Evolutionary conservation across 2,329 filamentous ascomycete species (phyloP).

Genomic region (Aureobasidium lini): DNA sequence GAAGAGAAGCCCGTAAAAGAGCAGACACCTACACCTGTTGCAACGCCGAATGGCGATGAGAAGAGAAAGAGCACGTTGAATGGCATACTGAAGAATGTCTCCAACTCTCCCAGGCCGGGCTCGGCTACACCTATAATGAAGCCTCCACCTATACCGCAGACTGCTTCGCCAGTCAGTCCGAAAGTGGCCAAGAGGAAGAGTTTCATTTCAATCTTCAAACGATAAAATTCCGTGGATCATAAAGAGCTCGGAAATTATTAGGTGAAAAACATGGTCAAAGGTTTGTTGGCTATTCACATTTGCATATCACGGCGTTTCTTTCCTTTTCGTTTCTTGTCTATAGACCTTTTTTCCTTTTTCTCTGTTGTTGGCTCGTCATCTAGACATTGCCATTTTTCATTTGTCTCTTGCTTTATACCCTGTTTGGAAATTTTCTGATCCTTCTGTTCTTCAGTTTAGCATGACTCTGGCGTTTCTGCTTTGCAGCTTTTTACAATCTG

Average conservation of each 20-base stretch:
- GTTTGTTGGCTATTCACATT: neutral
- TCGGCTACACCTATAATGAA: conserved; percentile 16
- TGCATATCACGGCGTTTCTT: conserved; percentile 1
- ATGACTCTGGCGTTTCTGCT: too few species aligned
- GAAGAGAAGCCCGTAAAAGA: neutral
- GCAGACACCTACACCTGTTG: neutral
- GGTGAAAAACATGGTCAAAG: neutral
- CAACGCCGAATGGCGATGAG: neutral
- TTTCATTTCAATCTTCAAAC: conserved; percentile 37
- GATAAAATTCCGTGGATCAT: neutral
- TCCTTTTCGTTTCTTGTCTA: neutral
- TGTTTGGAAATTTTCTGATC: too few species aligned
- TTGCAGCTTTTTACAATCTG: too few species aligned
- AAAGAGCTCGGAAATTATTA: conserved; percentile 5
- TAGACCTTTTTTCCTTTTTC: neutral
- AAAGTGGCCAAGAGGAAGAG: conserved; percentile 41
- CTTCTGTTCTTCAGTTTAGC: too few species aligned
- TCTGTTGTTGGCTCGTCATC: neutral
- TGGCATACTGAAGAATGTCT: conserved; percentile 2
- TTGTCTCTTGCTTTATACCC: neutral
- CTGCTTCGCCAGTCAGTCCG: conserved; percentile 21
- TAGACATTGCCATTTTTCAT: too few species aligned
- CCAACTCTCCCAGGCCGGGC: neutral
- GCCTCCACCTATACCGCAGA: conserved; percentile 19
- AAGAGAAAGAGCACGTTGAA: conserved; percentile 3